Evolutionary conservation across 1,284 basidiomycete genomes (phyloP), one percentile per base, ranked within the genome.

Genomic region (Golubevia pallescens): DNA sequence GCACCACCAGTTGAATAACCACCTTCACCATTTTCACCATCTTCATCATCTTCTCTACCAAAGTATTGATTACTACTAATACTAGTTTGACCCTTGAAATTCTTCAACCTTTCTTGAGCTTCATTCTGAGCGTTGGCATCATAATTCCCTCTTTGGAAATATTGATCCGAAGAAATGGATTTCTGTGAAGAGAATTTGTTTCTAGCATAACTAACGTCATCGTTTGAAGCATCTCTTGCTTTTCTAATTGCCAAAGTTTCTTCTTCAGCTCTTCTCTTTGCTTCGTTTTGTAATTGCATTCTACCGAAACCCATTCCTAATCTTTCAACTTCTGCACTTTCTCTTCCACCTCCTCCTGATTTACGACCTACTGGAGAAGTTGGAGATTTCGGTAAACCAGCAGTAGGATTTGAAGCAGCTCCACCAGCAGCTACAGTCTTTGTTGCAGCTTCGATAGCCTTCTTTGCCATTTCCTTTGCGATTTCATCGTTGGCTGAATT

Each of bases 11-110:
- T 21, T n/a, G 56, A 51, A 48, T 66, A 32, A n/a, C 61, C 21
- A 51, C n/a, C n/a, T n/a, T 86, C 80, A 68, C 65, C 80, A 54
- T 89, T 51, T 14, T 72, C 73, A 2, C 63, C 75, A 3, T 88
- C 90, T 8, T 93, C 93, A 58, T 95, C 93, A 55, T 97, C 95
- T 10, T 93, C 92, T 20, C 95, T 89, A 2, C 96, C 97, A 87
- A 95, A 97, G 89, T 97, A 97, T 72, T 93, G 92, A 79, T 91
- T 97, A 53, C 93, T 95, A 3, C 94, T 97, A 82, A 99, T 99
- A 34, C 94, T 91, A 0, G 93, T 93, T 23, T 96, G 94, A 16
- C 95, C 95, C 76, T 92, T 90, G 90, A 99, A 99, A 58, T 90
- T 88, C 75, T 92, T 90, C 57, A 98, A 87, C 7, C 96, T 90